These are phyloP conservation scores for Oxalis stricta DNA, from an alignment of 441 rosid genomes.

Conservation along the genomic window DNA sequence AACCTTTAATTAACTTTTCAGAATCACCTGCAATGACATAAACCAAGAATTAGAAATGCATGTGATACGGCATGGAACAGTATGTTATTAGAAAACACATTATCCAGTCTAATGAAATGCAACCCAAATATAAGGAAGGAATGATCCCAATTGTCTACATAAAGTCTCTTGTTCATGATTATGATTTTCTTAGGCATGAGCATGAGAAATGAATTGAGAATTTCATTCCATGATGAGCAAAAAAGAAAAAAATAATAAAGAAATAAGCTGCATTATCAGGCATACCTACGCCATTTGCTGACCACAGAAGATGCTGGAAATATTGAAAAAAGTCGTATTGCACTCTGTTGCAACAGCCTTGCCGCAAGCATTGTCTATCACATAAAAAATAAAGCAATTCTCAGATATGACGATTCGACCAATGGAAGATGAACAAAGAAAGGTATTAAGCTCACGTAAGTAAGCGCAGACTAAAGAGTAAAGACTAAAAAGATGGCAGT, in stretches of 20 bases:
- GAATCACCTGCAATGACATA: constrained; percentile 64
- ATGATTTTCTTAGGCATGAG: background rate
- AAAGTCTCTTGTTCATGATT: background rate
- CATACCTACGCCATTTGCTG: constrained; percentile 98
- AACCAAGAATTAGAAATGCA: constrained; percentile 4
- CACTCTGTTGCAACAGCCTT: constrained; percentile 98
- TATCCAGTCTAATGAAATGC: background rate
- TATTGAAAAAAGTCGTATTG: constrained; percentile 94
- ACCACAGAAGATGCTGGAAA: constrained; percentile 97
- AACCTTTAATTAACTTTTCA: constrained; percentile 81
- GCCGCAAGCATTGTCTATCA: constrained; percentile 95
- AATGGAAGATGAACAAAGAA: background rate
- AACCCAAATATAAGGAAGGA: background rate
- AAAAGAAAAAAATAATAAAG: background rate
- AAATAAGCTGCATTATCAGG: constrained; percentile 1
- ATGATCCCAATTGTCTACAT: background rate
- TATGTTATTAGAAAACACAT: background rate
- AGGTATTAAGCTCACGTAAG: no score
- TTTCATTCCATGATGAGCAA: background rate
- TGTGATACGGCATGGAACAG: background rate
- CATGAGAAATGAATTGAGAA: background rate
- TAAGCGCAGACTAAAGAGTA: no score
- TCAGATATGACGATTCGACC: no score
- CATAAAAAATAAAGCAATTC: constrained; percentile 6
- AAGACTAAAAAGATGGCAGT: no score